These are phyloP conservation scores for Knoxia roxburghii DNA, from an alignment of 257 asterid species.

Conservation along the genomic window DNA sequence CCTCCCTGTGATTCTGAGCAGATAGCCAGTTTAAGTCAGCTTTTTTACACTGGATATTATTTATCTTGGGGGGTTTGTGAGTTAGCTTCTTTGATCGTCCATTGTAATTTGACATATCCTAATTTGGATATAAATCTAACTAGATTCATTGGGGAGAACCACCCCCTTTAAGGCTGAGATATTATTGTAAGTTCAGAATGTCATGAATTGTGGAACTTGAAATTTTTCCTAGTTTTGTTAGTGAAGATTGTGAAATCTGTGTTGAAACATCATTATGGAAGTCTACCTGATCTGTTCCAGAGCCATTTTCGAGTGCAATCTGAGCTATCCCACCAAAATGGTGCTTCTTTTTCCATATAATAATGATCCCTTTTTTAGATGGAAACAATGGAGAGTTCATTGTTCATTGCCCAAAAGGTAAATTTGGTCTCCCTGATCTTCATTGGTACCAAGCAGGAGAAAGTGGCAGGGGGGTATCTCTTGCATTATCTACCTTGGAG, in stretches of 20 bases:
- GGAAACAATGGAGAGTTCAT: too few species aligned
- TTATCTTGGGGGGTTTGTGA: constrained; percentile 4
- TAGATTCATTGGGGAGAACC: constrained; percentile 4
- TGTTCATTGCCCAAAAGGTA: too few species aligned
- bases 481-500: neutral
- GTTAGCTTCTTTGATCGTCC: constrained; percentile 11
- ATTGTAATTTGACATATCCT: constrained; percentile 5
- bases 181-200: constrained; percentile 2
- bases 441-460: too few species aligned
- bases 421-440: too few species aligned
- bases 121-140: neutral
- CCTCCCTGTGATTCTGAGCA: neutral
- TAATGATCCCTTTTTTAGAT: too few species aligned
- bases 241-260: neutral
- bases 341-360: too few species aligned
- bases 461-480: neutral
- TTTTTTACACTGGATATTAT: constrained; percentile 6
- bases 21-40: constrained; percentile 5
- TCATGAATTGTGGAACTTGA: neutral
- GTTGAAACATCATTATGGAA: too few species aligned
- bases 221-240: neutral
- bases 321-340: too few species aligned
- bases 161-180: neutral
- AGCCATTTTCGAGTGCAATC: too few species aligned
- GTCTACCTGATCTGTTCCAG: too few species aligned